Conservation (phyloP, 1,284 basidiomycete species). For the Blastosporella zonata region DNA sequence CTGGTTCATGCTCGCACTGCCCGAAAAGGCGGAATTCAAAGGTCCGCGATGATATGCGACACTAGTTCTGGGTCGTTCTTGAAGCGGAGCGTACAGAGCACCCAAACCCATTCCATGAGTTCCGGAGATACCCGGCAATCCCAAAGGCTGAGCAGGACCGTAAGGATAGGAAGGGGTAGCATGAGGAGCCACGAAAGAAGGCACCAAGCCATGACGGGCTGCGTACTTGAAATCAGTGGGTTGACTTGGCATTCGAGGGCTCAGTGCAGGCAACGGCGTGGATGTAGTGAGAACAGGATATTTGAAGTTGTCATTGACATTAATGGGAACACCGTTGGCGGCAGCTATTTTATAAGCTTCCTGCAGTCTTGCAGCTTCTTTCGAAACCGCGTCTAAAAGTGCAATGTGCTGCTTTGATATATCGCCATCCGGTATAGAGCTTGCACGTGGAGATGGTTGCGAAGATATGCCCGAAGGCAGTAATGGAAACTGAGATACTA, state of each 20-base stretch:
- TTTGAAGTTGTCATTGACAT: constrained; percentile 14
- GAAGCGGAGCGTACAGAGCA: constrained; percentile 39
- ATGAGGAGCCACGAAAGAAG: background rate
- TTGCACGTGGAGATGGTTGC: constrained; percentile 50
- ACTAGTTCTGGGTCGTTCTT: constrained; percentile 59
- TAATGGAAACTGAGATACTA: constrained; percentile 30
- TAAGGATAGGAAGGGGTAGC: constrained; percentile 5
- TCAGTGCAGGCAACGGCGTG: constrained; percentile 17
- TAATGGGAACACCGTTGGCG: constrained; percentile 12
- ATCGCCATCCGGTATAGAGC: constrained; percentile 51
- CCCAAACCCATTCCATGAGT: background rate
- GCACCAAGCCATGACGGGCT: background rate
- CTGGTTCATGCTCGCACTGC: constrained; percentile 50
- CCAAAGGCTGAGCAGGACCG: constrained; percentile 1
- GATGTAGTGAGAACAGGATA: constrained; percentile 20
- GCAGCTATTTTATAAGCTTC: constrained; percentile 17
- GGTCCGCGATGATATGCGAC: constrained; percentile 46
- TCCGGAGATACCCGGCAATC: background rate
- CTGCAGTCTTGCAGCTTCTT: constrained; percentile 65
- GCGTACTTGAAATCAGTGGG: background rate
- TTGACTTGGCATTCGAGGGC: background rate
- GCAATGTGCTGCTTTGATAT: constrained; percentile 70
- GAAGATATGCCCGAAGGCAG: constrained; percentile 62
- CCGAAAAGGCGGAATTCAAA: constrained; percentile 28
- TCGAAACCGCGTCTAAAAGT: constrained; percentile 68